phyloP scores from a whole-genome alignment of 768 basidiomycete genomes.

The Tulasnella sp. region DNA sequence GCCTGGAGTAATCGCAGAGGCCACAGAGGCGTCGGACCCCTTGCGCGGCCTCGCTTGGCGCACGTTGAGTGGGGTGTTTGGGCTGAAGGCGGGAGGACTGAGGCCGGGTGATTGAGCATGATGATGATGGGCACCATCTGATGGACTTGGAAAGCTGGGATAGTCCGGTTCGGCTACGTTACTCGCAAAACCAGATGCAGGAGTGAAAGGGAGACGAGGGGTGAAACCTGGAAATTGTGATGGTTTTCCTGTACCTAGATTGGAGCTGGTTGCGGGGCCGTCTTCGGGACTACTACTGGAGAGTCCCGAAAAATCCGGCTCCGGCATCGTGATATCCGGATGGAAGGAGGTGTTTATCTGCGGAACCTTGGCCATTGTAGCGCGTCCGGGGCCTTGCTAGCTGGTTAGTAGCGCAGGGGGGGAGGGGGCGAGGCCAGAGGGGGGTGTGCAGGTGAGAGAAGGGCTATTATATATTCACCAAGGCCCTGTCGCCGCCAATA shows the following conservation, averaged over 20 bases:
- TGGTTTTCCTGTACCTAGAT: background rate
- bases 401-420: no score
- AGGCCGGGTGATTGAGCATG: background rate
- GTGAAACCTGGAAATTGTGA: background rate
- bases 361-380: background rate
- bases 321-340: background rate
- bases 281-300: background rate
- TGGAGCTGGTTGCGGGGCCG: background rate
- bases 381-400: no score
- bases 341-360: background rate
- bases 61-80: background rate
- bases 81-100: background rate
- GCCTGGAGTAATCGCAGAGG: no score
- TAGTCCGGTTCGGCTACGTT: background rate
- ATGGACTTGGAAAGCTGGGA: background rate
- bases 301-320: background rate
- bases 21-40: background rate
- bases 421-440: no score
- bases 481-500: background rate
- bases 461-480: background rate
- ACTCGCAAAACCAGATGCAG: background rate
- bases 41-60: background rate
- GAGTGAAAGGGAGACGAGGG: background rate
- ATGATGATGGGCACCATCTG: background rate
- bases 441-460: background rate